Evolutionary conservation across 305 asterid species (phyloP), one percentile per base, ranked within the genome.

Genomic region (Andrographis paniculata): DNA sequence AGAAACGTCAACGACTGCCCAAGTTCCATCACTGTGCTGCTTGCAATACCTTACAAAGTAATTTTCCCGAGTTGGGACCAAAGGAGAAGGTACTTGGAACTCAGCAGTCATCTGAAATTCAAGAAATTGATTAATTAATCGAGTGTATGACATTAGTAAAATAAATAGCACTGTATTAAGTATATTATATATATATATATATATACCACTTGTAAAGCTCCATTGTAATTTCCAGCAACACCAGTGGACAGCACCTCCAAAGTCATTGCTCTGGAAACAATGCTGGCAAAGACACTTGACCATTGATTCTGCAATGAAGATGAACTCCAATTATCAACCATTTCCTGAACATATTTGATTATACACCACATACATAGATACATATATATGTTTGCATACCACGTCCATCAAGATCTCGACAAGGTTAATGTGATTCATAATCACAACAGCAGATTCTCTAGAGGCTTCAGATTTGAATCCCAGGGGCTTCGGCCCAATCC

Each of bases 1-100:
- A 14, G 95, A 84, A 64, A 84, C 86, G 64, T 84, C 95, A 8
- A 84, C 95, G 14, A 84, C 87, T 1, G 87, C 95, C 95, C 95
- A 84, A 9, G 76, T 75, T 4, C 86, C 93, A 17, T 80, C 88
- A 5, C 62, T 52, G 22, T 80, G 85, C 40, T 75, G 93, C 52
- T 84, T 84, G 72, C 95, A 84, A 40, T 79, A 79, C 59, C 89
- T 73, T 13, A 72, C 73, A 11, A 76, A 73, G 59, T 73, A 71
- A 64, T 64, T 73, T 53, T 76, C 85, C 0, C 91, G 69, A 38
- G 85, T 73, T 15, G 91, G 91, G 20, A 79, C 91, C 2, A 76
- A 64, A 0, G 91, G 86, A 8, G 83, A 48, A 5, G 53, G 53
- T 1, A 48, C 53, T n/a, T 48, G 53, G 14, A 48, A 30, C 53